phyloP scores from a whole-genome alignment of 2,329 filamentous ascomycete genomes.

The Trichoderma sp. region DNA sequence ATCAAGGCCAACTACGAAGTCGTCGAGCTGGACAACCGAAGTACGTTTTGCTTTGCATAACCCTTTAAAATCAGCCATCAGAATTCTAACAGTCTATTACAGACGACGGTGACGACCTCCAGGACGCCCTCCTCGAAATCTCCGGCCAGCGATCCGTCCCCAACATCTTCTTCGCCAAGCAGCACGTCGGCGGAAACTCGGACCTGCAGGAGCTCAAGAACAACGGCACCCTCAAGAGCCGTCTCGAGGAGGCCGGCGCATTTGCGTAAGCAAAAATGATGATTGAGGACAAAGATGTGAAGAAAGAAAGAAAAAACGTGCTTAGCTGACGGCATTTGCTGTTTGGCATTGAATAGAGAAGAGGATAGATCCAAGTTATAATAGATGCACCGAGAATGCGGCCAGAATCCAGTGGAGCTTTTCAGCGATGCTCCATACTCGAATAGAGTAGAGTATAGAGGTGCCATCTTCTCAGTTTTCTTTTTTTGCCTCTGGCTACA shows the following conservation, averaged over 20 bases:
- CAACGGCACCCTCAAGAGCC: conserved; percentile 42
- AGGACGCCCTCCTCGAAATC: conserved; percentile 78
- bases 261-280: conserved; percentile 40
- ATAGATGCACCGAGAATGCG: not conserved
- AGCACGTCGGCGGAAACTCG: conserved; percentile 97
- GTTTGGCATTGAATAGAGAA: conserved; percentile 7
- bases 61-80: too few relatives aligned
- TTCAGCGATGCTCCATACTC: not conserved
- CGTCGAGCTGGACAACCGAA: conserved; percentile 82
- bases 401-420: not conserved
- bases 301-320: not conserved
- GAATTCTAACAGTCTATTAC: not conserved
- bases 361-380: conserved; percentile 2
- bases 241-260: conserved; percentile 48
- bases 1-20: conserved; percentile 71
- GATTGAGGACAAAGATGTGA: too few relatives aligned
- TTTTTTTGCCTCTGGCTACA: not conserved
- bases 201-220: conserved; percentile 67
- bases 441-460: conserved; percentile 9
- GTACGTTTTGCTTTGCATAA: conserved; percentile 55
- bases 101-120: conserved; percentile 83
- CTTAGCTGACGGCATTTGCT: conserved; percentile 17
- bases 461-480: not conserved
- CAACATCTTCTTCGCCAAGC: conserved; percentile 87
- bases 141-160: conserved; percentile 86